phyloP scores from a whole-genome alignment of 2,329 filamentous ascomycete genomes.

The Penicillium sp. region DNA sequence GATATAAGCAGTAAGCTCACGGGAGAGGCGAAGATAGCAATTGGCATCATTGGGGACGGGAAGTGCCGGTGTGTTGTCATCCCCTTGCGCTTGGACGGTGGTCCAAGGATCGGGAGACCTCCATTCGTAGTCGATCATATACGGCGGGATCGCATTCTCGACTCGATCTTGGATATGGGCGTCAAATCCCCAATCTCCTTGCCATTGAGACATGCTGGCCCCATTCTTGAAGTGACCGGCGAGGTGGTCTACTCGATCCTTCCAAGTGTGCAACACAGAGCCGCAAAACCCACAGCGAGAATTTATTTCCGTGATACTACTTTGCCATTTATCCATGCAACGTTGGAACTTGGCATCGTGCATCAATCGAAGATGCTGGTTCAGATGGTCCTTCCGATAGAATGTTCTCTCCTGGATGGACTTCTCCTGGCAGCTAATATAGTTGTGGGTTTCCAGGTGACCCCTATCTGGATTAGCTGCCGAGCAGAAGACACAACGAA shows the following conservation, averaged over 20 bases:
- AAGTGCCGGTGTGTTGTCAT: conserved; percentile 16
- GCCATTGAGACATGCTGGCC: conserved; percentile 40
- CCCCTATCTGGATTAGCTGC: conserved; percentile 52
- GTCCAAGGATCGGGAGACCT: conserved; percentile 33
- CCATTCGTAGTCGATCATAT: conserved; percentile 37
- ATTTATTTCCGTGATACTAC: conserved; percentile 54
- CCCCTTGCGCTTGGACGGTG: conserved; percentile 19
- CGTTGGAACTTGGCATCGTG: conserved; percentile 56
- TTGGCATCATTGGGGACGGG: conserved; percentile 37
- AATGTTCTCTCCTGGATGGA: conserved; percentile 59
- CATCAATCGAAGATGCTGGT: conserved; percentile 61
- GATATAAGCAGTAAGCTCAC: conserved; percentile 42
- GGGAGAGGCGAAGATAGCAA: conserved; percentile 43
- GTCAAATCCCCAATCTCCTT: conserved; percentile 44
- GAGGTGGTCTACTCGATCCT: conserved; percentile 43
- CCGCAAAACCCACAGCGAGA: conserved; percentile 48
- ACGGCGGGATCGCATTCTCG: conserved; percentile 38
- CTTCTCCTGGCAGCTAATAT: conserved; percentile 59
- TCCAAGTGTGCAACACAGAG: conserved; percentile 43
- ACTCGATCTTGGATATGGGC: conserved; percentile 35
- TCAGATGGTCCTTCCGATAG: conserved; percentile 62
- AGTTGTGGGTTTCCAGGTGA: conserved; percentile 61
- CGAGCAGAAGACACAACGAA: conserved; percentile 60
- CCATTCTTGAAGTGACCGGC: conserved; percentile 42
- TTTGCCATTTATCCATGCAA: conserved; percentile 60